Base-by-base conservation (phyloP, 1,284 basidiomycete genomes). In the Trichosporon sp. region DNA sequence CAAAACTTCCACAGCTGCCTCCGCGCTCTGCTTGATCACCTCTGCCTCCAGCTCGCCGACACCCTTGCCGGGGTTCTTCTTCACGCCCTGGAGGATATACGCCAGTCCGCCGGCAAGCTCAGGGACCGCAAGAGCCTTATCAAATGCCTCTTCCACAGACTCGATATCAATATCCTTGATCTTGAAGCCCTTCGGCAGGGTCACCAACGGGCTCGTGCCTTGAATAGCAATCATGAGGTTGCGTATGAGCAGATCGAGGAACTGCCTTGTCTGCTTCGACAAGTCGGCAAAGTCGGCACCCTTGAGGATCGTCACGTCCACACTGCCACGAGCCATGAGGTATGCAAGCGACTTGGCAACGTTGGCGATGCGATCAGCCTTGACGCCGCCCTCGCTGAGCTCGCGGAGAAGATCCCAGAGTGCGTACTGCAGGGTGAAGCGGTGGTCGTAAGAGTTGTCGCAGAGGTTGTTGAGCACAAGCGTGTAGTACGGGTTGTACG, bases 321-420 rank as follows among this genome's bases (percentile, higher is more conserved):
- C 81, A 16, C 85, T 85, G 58, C 87, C 88, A 73, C 89, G 89
- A 0, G 88, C 89, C 33, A 93, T 83, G 85, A 89, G 89, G 89
- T 91, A 95, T 1, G 86, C 90, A 71, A 91, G 91, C 3, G 89
- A 87, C 16, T 83, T 80, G 3, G 89, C 87, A 29, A 91, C 83
- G 57, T 83, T 85, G 71, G 85, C 61, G 7, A 64, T 66, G n/a
- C 68, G 62, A 19, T 58, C 27, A 0, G 64, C 60, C 7, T 56
- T 21, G 7, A 65, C 61, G 5, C 14, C 58, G 11, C 63, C 86
- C 79, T 97, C 92, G 16, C 93, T 94, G 31, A 99, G 82, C 67
- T 92, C 91, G 10, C 95, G 89, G 34, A 99, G 81, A 74, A 98
- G 95, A 78, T 99, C 96, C 96, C 96, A 99, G 7, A 99, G 82